phyloP scores from a whole-genome alignment of 345 rosid genomes.

The Punica granatum region DNA sequence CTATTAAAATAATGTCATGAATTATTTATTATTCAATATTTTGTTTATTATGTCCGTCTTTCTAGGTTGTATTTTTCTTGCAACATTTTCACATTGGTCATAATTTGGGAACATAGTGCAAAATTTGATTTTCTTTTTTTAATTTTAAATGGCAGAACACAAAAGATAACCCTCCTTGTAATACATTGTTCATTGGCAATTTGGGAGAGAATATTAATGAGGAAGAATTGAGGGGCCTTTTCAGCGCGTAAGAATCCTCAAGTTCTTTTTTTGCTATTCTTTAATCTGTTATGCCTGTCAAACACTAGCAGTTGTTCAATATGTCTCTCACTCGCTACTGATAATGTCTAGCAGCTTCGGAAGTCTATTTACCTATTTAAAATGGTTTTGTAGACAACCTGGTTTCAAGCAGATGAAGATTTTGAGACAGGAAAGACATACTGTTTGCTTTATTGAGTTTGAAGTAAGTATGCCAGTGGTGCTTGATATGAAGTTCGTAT shows the following conservation, averaged over 20 bases:
- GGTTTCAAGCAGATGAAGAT: conserved; percentile 98
- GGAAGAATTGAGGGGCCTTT: conserved; percentile 86
- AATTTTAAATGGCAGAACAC: conserved; percentile 53
- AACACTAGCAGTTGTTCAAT: neutral
- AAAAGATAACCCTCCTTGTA: conserved; percentile 97
- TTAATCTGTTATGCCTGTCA: neutral
- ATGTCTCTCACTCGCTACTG: neutral
- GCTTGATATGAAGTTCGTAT: neutral
- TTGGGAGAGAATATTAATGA: conserved; percentile 96
- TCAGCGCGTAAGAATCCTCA: conserved; percentile 66
- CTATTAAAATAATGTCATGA: neutral
- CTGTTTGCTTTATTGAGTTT: conserved; percentile 97
- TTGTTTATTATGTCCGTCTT: neutral
- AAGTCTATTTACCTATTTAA: neutral
- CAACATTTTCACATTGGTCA: neutral
- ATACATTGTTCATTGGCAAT: conserved; percentile 93
- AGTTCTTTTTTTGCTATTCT: conserved; percentile 5
- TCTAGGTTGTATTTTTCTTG: neutral
- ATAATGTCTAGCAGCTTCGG: neutral
- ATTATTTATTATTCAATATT: neutral
- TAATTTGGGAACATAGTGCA: neutral
- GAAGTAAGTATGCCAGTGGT: conserved; percentile 44
- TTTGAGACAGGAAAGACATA: conserved; percentile 95
- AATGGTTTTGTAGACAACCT: conserved; percentile 64
- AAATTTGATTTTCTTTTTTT: neutral